Evolutionary conservation across 1,139 yeast species (phyloP).

Genomic region (Yamadazyma dendronema): DNA sequence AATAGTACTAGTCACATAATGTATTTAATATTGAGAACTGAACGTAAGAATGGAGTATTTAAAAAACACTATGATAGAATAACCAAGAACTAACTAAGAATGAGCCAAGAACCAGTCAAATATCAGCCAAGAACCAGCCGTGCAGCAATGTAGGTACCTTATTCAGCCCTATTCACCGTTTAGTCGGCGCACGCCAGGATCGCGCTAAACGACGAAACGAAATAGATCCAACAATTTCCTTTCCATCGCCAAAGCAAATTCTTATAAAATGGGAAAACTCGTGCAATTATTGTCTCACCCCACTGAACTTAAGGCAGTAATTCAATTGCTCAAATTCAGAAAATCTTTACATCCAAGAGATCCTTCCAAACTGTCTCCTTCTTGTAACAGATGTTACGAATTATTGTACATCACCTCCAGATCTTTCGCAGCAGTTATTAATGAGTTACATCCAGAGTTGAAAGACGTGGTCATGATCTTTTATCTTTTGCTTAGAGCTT

Average conservation of each 20-base stretch:
- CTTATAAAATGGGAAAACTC: conserved; percentile 65
- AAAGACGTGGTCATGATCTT: conserved; percentile 80
- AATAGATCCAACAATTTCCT: background rate
- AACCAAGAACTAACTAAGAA: no score
- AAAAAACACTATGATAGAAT: no score
- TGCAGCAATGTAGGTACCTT: no score
- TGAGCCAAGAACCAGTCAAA: no score
- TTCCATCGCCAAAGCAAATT: no score
- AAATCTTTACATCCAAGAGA: conserved; percentile 41
- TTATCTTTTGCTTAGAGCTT: conserved; percentile 81
- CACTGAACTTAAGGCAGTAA: conserved; percentile 62
- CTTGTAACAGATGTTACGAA: conserved; percentile 65
- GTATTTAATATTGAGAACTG: no score
- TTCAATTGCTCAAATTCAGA: conserved; percentile 58
- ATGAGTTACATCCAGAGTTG: conserved; percentile 87
- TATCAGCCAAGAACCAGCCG: no score
- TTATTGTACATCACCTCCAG: conserved; percentile 74
- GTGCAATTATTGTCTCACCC: conserved; percentile 68
- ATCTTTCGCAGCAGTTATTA: conserved; percentile 89
- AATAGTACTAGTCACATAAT: no score
- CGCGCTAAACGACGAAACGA: background rate
- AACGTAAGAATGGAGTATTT: no score
- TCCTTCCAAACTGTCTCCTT: conserved; percentile 37
- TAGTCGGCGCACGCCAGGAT: no score
- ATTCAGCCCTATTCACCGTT: no score